A percentile compares a stretch with the other conserved stretches of the same genome.
phyloP scores from a whole-genome alignment of 139 green algal species.

The Auxenochlorella pyrenoidosa region DNA sequence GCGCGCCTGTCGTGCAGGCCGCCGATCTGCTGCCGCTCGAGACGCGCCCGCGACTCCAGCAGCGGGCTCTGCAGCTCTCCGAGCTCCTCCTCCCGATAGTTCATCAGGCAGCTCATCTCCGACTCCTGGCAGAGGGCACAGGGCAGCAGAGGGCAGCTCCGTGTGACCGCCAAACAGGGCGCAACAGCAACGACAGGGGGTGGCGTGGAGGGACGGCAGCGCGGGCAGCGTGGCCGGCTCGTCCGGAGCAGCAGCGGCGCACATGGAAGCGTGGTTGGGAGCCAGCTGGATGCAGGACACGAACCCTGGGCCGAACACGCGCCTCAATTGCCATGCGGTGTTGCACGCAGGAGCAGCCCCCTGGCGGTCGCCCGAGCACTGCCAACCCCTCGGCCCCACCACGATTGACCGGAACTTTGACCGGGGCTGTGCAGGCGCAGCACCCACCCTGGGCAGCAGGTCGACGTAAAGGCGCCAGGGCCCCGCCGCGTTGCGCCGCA shows the following conservation, averaged over 20 bases:
- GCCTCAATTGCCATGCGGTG: too few relatives aligned
- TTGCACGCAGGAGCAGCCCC: too few relatives aligned
- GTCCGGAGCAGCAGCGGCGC: too few relatives aligned
- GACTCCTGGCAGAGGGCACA: background rate
- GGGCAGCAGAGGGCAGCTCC: too few relatives aligned
- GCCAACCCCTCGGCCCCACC: too few relatives aligned
- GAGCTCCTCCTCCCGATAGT: slow-evolving; percentile 39
- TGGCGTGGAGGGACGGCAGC: background rate
- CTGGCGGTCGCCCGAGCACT: too few relatives aligned
- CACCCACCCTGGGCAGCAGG: slow-evolving; percentile 38
- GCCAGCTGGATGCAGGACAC: too few relatives aligned
- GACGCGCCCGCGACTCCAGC: slow-evolving; percentile 27
- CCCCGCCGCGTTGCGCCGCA: slow-evolving; percentile 31
- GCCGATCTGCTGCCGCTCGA: slow-evolving; percentile 45
- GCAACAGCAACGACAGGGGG: background rate
- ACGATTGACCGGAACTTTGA: too few relatives aligned
- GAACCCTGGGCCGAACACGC: too few relatives aligned
- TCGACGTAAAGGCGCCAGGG: slow-evolving; percentile 52
- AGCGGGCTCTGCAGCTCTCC: slow-evolving; percentile 16
- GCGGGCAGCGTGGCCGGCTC: background rate
- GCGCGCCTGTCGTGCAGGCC: slow-evolving; percentile 37
- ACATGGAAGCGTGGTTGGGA: too few relatives aligned
- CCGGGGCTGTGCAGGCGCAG: too few relatives aligned
- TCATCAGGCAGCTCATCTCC: slow-evolving; percentile 42
- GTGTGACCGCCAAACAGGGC: background rate